phyloP scores from a whole-genome alignment of 129 eudicot species.

The Flaveria brownii region DNA sequence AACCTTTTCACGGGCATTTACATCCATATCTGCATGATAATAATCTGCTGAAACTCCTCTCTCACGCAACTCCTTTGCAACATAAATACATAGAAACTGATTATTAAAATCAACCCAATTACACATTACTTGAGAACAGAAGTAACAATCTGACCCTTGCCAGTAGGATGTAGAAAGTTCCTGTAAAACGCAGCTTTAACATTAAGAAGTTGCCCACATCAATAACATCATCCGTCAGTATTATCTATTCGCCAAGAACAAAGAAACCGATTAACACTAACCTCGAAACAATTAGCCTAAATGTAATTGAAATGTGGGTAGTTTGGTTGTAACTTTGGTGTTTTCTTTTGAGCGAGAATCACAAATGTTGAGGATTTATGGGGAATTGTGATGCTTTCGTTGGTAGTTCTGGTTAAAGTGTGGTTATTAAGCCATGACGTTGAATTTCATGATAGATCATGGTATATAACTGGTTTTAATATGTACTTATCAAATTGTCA shows the following conservation, averaged over 20 bases:
- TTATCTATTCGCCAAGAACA: conserved; percentile 46
- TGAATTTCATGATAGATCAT: conserved; percentile 66
- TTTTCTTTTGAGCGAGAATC: conserved; percentile 68
- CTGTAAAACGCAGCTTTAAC: conserved; percentile 77
- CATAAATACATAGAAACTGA: not conserved
- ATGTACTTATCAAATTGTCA: too few relatives aligned
- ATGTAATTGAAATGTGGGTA: conserved; percentile 2
- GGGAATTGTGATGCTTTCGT: conserved; percentile 21
- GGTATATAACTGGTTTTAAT: not conserved
- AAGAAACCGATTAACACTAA: conserved; percentile 5
- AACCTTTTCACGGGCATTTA: conserved; percentile 75
- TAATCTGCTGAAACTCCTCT: conserved; percentile 85
- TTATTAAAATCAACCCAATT: too few relatives aligned
- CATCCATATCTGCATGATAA: conserved; percentile 99
- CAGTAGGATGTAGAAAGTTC: conserved; percentile 71
- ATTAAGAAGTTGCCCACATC: conserved; percentile 64
- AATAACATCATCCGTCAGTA: conserved; percentile 73
- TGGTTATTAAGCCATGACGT: conserved; percentile 37
- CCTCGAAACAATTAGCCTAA: not conserved
- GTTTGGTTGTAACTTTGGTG: conserved; percentile 50
- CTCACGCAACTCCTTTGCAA: conserved; percentile 82
- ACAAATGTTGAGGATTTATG: conserved; percentile 35
- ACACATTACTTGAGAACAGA: conserved; percentile 53
- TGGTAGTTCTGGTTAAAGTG: conserved; percentile 28
- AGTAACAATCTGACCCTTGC: conserved; percentile 78